Evolutionary conservation across 768 basidiomycete genomes (phyloP), one percentile per base, ranked within the genome.

Genomic region (Mycena galopus): DNA sequence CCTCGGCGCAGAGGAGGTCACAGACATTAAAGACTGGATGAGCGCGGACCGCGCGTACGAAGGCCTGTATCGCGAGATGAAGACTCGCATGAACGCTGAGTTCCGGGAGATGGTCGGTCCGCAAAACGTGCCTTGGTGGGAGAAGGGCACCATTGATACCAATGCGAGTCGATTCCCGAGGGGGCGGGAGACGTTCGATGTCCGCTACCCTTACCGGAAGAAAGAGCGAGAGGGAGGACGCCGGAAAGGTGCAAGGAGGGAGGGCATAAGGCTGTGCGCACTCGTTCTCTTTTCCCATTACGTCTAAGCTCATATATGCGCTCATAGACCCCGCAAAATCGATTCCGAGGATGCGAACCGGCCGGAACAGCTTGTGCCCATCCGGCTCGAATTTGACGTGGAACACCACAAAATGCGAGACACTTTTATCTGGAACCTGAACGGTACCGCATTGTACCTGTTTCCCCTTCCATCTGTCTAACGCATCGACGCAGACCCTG

Each of bases 401-500:
- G 98, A 98, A 69, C 94, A 95, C 78, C 92, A 94, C 78, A 94
- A 93, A 83, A 93, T 98, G 87, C 90, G 96, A 25, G 98, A 99
- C 80, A 96, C 97, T 0, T 98, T 99, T 82, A 89, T 98, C 55
- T 99, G 97, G 98, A 98, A 99, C 78, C 81, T 97, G 55, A 93
- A 94, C 74, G 97, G 97, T 98, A 69, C 25, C 32, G 10, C 11
- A 91, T 10, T 58, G 32, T 84, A 39, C 3, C n/a, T 19, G 2
- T 29, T 56, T 39, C 56, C 57, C 57, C 64, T 35, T 39, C 53
- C 27, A 35, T 23, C 19, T 29, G 42, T 44, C 17, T 35, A 42
- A 30, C 42, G 23, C 29, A 10, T 35, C 39, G 39, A 30, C 14
- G 17, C 73, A 98, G 97, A 98, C 81, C 92, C 95, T 2, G 84